Conservation (phyloP, 2,329 filamentous ascomycete species). For the Lecanosticta acicola region DNA sequence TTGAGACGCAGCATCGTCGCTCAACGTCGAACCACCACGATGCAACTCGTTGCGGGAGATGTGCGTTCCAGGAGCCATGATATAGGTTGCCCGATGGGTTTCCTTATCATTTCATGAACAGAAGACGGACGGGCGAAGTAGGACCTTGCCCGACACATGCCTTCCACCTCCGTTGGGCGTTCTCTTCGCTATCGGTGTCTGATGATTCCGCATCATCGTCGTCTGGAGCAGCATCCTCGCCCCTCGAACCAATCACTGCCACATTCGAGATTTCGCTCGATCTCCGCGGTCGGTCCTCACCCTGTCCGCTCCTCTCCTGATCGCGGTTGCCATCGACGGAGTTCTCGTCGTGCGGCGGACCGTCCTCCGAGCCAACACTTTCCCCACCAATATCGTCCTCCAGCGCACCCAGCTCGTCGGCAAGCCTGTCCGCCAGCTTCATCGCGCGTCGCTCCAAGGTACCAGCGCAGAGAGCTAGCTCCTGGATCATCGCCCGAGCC, state of each 20-base stretch:
- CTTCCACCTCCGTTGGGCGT: background rate
- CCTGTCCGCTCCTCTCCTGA: too few species aligned
- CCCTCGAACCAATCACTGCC: background rate
- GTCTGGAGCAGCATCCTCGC: background rate
- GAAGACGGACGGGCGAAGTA: background rate
- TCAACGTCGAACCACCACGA: background rate
- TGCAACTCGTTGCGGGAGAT: background rate
- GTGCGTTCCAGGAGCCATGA: background rate
- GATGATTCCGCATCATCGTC: background rate
- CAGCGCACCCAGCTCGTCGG: background rate
- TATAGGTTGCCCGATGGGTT: background rate
- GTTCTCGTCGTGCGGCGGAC: background rate
- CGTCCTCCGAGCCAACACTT: background rate
- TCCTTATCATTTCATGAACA: background rate
- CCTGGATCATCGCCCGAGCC: background rate
- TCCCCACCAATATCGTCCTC: background rate
- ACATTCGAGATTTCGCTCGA: too few species aligned
- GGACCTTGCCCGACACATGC: background rate
- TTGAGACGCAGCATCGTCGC: too few species aligned
- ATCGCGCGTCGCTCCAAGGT: background rate
- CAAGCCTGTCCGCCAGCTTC: background rate
- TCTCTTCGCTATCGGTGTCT: background rate
- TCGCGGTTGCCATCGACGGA: background rate
- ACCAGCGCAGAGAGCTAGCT: background rate
- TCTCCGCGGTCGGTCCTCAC: too few species aligned